Conservation (phyloP, 768 basidiomycete genomes). For the Mycena floridula region DNA sequence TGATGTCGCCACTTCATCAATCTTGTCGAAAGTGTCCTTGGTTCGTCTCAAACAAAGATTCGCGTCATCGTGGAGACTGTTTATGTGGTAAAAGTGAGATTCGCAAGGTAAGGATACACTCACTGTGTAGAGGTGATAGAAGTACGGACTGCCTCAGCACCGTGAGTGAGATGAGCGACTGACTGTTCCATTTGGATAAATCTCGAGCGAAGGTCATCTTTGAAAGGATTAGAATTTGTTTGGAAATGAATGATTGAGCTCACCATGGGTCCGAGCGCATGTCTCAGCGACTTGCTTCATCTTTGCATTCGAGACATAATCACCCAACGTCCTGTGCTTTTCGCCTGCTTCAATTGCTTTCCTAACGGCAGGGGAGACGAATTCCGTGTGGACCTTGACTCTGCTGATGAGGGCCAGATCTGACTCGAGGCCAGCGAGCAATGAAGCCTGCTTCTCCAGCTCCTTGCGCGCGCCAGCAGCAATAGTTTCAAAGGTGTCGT, state of each 20-base stretch:
- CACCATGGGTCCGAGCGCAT: constrained; percentile 65
- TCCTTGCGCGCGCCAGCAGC: constrained; percentile 51
- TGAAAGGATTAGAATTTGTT: constrained; percentile 3
- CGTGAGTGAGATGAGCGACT: constrained; percentile 48
- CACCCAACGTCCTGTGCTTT: constrained; percentile 62
- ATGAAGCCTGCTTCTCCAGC: constrained; percentile 55
- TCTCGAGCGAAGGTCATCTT: constrained; percentile 54
- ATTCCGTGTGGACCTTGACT: constrained; percentile 69
- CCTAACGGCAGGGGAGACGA: constrained; percentile 60
- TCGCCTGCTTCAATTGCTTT: constrained; percentile 70
- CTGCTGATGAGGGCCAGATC: constrained; percentile 67
- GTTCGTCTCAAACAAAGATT: constrained; percentile 49
- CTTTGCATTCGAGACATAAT: constrained; percentile 73
- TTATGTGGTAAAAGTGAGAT: constrained; percentile 1
- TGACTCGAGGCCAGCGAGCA: constrained; percentile 60
- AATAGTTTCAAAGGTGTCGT: constrained; percentile 65
- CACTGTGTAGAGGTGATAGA: constrained; percentile 43
- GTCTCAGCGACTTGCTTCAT: constrained; percentile 78
- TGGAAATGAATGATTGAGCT: constrained; percentile 13
- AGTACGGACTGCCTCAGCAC: constrained; percentile 52
- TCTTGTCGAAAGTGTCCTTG: constrained; percentile 52
- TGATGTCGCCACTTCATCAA: constrained; percentile 39
- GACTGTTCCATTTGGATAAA: constrained; percentile 50
- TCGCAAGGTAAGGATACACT: constrained; percentile 8
- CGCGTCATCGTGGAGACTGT: constrained; percentile 56